Evolutionary conservation across 2,329 filamentous ascomycete genomes (phyloP).

Genomic region (Aspergillus sp.): DNA sequence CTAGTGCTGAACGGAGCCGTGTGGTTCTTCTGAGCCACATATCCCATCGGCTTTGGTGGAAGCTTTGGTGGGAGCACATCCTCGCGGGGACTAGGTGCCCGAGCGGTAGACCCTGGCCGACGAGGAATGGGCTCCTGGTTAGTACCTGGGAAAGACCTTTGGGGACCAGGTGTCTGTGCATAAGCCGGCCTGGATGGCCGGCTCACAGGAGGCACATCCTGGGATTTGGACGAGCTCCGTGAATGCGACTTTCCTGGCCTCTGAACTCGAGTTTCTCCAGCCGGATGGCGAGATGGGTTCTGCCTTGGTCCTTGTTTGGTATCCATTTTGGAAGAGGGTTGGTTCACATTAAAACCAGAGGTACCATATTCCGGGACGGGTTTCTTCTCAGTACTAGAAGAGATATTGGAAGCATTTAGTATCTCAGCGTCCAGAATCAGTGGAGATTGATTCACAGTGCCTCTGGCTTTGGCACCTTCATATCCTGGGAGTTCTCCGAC

Average conservation of each 20-base stretch:
- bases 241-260: slow-evolving; percentile 4
- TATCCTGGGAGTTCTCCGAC: slow-evolving; percentile 31
- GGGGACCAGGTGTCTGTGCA: background rate
- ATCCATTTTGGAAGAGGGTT: slow-evolving; percentile 25
- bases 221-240: background rate
- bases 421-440: slow-evolving; percentile 35
- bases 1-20: background rate
- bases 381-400: slow-evolving; percentile 18
- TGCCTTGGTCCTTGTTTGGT: slow-evolving; percentile 20
- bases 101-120: background rate
- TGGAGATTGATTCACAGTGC: slow-evolving; percentile 46
- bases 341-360: slow-evolving; percentile 29
- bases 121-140: background rate
- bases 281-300: slow-evolving; percentile 16
- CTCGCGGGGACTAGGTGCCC: background rate
- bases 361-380: slow-evolving; percentile 22
- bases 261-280: slow-evolving; percentile 6
- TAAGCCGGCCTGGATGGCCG: background rate
- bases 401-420: slow-evolving; percentile 12
- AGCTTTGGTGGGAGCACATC: background rate
- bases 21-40: background rate
- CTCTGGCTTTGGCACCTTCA: slow-evolving; percentile 36
- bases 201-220: slow-evolving; percentile 1
- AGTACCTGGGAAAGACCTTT: background rate
- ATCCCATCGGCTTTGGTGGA: background rate